A percentile compares a stretch with the other conserved stretches of the same genome.
Conservation (phyloP, 176 grass and related monocot species). For the maize (Zea mays) region Zm-B73-REFERENCE-NAM-5.0 NC_050104.1:51552501-51553000, state of each 20-base stretch:
- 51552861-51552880: constrained; percentile 34
- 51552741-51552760: constrained; percentile 9
- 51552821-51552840: constrained; percentile 40
- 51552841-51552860: constrained; percentile 41
- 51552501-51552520: constrained; percentile 7
- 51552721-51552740: constrained; percentile 30
- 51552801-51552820: constrained; percentile 23
- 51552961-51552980: neutral
- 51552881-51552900: constrained; percentile 17
- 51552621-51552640: constrained; percentile 29
- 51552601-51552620: constrained; percentile 17
- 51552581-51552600: constrained; percentile 43
- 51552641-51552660: neutral
- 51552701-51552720: constrained; percentile 32
- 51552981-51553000: neutral
- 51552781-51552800: constrained; percentile 23
- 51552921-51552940: neutral
- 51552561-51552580: constrained; percentile 15
- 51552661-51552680: constrained; percentile 3
- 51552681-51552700: constrained; percentile 40
- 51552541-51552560: neutral
- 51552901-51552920: constrained; percentile 10
- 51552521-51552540: constrained; percentile 3
- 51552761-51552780: neutral
- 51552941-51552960: constrained; percentile 1